These are phyloP conservation scores for Moniliophthora roreri DNA, from an alignment of 1,284 basidiomycete species.

Conservation along the genomic window DNA sequence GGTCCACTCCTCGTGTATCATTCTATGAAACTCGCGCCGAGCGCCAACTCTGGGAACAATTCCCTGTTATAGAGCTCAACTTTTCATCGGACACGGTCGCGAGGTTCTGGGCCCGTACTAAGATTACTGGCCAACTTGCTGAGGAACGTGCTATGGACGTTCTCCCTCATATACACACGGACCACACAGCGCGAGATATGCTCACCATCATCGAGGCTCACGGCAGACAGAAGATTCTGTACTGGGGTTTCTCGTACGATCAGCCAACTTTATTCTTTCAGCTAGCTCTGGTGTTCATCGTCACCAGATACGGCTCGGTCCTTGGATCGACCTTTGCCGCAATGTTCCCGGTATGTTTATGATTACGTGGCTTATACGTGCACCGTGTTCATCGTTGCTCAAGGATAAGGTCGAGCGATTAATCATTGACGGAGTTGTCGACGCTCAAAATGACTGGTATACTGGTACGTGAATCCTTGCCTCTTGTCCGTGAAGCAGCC, in stretches of 20 bases:
- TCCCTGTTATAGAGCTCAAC: slow-evolving; percentile 10
- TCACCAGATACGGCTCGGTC: slow-evolving; percentile 18
- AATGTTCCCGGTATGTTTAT: slow-evolving; percentile 21
- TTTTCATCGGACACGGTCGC: slow-evolving; percentile 19
- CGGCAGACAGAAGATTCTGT: slow-evolving; percentile 24
- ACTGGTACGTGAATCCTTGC: slow-evolving; percentile 5
- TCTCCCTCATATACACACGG: slow-evolving; percentile 22
- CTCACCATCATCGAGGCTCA: slow-evolving; percentile 24
- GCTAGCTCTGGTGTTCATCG: background rate
- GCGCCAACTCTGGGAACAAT: slow-evolving; percentile 5
- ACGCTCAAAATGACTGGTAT: slow-evolving; percentile 16
- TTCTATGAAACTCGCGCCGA: slow-evolving; percentile 9
- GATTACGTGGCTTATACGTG: background rate
- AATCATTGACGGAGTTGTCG: slow-evolving; percentile 21
- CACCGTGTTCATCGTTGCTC: background rate
- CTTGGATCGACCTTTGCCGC: slow-evolving; percentile 22
- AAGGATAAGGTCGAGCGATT: slow-evolving; percentile 20
- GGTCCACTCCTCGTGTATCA: slow-evolving; percentile 1
- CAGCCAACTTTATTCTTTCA: background rate
- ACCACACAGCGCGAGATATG: slow-evolving; percentile 28
- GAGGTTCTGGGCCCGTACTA: slow-evolving; percentile 16
- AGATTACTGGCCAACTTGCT: slow-evolving; percentile 22
- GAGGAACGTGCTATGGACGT: slow-evolving; percentile 16
- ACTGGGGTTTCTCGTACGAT: slow-evolving; percentile 29
- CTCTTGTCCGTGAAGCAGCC: slow-evolving; percentile 1